Base-by-base conservation (phyloP, 2,329 filamentous ascomycete genomes). In the Monosporascus sp. region DNA sequence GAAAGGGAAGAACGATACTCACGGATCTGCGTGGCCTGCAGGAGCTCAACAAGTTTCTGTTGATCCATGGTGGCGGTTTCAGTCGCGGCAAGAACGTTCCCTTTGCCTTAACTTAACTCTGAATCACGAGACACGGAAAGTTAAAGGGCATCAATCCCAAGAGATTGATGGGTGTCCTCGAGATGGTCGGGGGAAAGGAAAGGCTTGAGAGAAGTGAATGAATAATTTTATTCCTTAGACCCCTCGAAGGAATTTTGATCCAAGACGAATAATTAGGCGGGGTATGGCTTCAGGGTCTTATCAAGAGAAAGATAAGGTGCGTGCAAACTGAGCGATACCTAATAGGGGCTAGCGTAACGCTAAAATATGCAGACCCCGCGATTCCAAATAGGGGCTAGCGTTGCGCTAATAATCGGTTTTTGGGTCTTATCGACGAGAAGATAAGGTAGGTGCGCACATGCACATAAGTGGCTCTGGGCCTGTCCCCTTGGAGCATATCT, bases 1-100 rank as follows among this genome's bases (percentile, higher is more conserved):
- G 36, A 49, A 50, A n/a, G 37, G 27, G 55, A 54, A 46, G 45
- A 50, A 27, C 49, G 22, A 52, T 49, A 85, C 88, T 77, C 77
- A 94, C 90, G 91, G 72, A 90, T 85, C 74, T 96, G 83, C 66
- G 93, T 86, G 75, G 89, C 87, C 80, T 94, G 84, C 70, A 97
- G 83, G 75, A 96, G 85, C 77, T 88, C 81, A 62, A 94, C 81
- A 70, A 97, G 91, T 75, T 88, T 85, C 72, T 90, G 86, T 72
- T 89, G 82, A 72, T 91, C 86, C 88, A 92, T 92, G 67, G 57
- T 72, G 65, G 20, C 24, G 22, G 43, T 46, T 44, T 25, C 24
- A 7, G 24, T 46, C 31, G 25, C 25, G 36, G 31, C 47, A 46
- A n/a, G 43, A 25, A 3, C 17, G 17, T 41, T 41, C 11, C 38